These are phyloP conservation scores for Amaranthus hypochondriacus DNA, from an alignment of 148 eudicot species.

Conservation along the genomic window DNA sequence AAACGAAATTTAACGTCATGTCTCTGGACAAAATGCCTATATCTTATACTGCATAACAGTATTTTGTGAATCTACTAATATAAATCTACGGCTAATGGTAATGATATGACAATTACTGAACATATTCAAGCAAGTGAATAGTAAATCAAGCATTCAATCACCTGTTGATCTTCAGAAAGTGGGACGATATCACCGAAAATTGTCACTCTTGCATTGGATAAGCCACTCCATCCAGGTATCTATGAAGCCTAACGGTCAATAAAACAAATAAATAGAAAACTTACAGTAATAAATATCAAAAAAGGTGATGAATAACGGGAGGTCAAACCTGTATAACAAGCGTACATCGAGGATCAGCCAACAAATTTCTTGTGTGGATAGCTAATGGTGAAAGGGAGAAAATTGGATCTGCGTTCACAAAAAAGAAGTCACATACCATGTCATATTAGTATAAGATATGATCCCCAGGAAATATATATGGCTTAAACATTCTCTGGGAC, in stretches of 20 bases:
- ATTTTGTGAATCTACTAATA: too few relatives aligned
- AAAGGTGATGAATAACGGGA: not conserved
- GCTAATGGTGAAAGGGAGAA: conserved; percentile 98
- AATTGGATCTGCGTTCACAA: conserved; percentile 70
- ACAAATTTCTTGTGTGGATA: conserved; percentile 89
- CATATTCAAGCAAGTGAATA: not conserved
- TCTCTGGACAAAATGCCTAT: too few relatives aligned
- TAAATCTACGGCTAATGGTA: not conserved
- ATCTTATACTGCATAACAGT: not conserved
- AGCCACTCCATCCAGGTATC: conserved; percentile 99
- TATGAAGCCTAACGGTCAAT: conserved; percentile 43
- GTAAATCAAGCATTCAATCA: conserved; percentile 14
- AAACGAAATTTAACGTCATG: too few relatives aligned
- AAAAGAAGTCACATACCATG: not conserved
- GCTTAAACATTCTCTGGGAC: not conserved
- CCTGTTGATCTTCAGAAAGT: conserved; percentile 90
- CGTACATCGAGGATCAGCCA: conserved; percentile 91
- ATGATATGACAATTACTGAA: not conserved
- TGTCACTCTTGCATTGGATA: conserved; percentile 97
- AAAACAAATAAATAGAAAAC: conserved; percentile 28
- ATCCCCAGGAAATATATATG: not conserved
- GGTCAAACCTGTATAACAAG: conserved; percentile 86
- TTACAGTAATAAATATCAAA: not conserved
- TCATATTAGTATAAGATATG: not conserved
- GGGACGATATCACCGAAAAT: conserved; percentile 93